Percentiles rank a stretch among this genome's conserved stretches.
These are phyloP conservation scores for Dendrobium officinale DNA, from an alignment of 106 monocot genomes.

Conservation along the genomic window DNA sequence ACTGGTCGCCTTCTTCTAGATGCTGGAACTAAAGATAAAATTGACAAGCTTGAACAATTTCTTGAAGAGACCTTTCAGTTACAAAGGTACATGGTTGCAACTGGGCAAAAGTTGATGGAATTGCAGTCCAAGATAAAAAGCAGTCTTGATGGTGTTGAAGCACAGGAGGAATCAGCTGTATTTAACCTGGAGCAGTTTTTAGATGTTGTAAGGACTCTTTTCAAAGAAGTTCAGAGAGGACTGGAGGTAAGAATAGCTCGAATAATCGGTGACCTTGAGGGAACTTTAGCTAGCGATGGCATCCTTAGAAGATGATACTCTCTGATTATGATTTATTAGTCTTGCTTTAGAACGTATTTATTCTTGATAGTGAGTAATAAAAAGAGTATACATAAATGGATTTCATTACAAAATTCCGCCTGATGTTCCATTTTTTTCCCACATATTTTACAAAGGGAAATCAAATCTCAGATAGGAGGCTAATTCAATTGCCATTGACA, in stretches of 20 bases:
- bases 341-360: background rate
- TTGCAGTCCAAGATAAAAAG: constrained; percentile 50
- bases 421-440: background rate
- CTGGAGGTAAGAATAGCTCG: constrained; percentile 64
- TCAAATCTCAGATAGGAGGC: background rate
- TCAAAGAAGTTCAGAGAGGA: constrained; percentile 76
- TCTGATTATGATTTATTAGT: background rate
- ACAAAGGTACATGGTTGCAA: constrained; percentile 77
- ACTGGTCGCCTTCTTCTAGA: constrained; percentile 9
- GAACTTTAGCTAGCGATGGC: constrained; percentile 61
- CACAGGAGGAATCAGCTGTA: constrained; percentile 32
- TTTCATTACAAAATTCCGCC: background rate
- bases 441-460: background rate
- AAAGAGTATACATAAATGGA: background rate
- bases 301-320: constrained; percentile 19
- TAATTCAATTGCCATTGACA: background rate
- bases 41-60: constrained; percentile 33
- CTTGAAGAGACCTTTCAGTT: constrained; percentile 87
- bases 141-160: constrained; percentile 11
- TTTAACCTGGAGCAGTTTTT: constrained; percentile 59
- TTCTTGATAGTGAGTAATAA: background rate
- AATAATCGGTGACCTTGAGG: constrained; percentile 82
- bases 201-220: constrained; percentile 45
- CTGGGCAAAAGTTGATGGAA: constrained; percentile 79
- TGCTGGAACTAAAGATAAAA: constrained; percentile 30